Evolutionary conservation across 208 protist species (phyloP), one percentile per base, ranked within the genome.

Genomic region (Leishmania major): DNA sequence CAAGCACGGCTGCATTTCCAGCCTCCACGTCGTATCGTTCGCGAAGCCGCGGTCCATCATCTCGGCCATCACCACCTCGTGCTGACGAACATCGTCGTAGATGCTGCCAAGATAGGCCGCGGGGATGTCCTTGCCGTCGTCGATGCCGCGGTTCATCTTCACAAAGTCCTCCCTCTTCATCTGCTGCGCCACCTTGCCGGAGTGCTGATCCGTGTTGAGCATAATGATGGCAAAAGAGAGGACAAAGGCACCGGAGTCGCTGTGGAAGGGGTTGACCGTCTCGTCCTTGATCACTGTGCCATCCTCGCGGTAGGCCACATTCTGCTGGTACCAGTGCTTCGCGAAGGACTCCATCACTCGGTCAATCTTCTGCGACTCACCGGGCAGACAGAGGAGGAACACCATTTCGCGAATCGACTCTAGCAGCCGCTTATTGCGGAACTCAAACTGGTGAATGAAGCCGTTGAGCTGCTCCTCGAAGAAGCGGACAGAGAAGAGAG

Each of bases 121-220:
- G 28, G 97, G 95, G 28, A 99, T 87, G 71, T 97, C 89, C 47
- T 95, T 88, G 74, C 91, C 95, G 76, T 99, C 96, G 91, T 99
- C 98, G 81, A 99, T 99, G 82, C 96, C 96, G n/a, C 94, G 89
- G 89, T 99, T 99, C 89, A 99, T 99, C 60, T 85, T 89, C 53
- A 97, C 77, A 86, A 99, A 99, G 75, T 98, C 96, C 13, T 89
- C 89, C 49, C 95, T 83, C 57, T 97, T 98, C 95, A 99, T 99
- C 80, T 98, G 98, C 40, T 97, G 95, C 45, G 93, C 90, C 43
- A 99, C 89, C 78, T 96, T 94, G 37, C 96, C 94, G 19, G 94
- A 99, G 89, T 99, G 99, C 79, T 98, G 91, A 85, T 99, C 99
- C 0, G 99, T 99, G 89, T 99, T 99, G n/a, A 99, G 95, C 98